Percentiles rank a stretch among this genome's conserved stretches.
Conservation (phyloP, 2,329 filamentous ascomycete species). For the Phialophora macrospora region DNA sequence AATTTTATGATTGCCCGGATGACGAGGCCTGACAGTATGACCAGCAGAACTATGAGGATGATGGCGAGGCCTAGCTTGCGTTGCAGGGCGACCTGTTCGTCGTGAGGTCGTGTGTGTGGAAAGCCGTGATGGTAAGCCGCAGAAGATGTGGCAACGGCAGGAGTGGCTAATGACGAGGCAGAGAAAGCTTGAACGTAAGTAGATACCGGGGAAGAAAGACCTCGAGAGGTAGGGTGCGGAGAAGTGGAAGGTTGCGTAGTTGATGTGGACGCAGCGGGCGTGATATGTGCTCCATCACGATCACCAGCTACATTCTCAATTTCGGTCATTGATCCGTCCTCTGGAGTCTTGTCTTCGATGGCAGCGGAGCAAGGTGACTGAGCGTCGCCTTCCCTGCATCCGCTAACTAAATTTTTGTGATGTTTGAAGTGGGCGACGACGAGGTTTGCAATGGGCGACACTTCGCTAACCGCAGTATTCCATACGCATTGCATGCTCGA, state of each 20-base stretch:
- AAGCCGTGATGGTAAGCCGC: slow-evolving; percentile 9
- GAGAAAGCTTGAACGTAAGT: neutral
- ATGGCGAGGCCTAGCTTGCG: slow-evolving; percentile 40
- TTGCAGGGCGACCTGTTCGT: slow-evolving; percentile 16
- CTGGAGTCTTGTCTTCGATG: neutral
- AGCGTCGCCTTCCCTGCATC: slow-evolving; percentile 26
- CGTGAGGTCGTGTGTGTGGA: slow-evolving; percentile 13
- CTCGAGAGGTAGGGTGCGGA: neutral
- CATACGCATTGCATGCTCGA: slow-evolving; percentile 42
- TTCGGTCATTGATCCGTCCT: neutral
- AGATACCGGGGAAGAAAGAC: neutral
- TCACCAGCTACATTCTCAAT: neutral
- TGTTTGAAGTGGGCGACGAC: slow-evolving; percentile 42
- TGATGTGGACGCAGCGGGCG: neutral
- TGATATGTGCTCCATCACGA: neutral
- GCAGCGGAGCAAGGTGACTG: slow-evolving; percentile 23
- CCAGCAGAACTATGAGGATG: slow-evolving; percentile 44
- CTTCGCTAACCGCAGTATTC: slow-evolving; percentile 41
- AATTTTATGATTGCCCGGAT: slow-evolving; percentile 54
- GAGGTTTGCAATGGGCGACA: slow-evolving; percentile 41
- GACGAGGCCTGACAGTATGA: slow-evolving; percentile 52
- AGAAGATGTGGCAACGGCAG: neutral
- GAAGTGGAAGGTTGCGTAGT: neutral
- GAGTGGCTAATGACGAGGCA: neutral
- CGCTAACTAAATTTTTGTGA: slow-evolving; percentile 20